Evolutionary conservation across 2,329 filamentous ascomycete species (phyloP).

Genomic region (Dryadomyces sulphureus): DNA sequence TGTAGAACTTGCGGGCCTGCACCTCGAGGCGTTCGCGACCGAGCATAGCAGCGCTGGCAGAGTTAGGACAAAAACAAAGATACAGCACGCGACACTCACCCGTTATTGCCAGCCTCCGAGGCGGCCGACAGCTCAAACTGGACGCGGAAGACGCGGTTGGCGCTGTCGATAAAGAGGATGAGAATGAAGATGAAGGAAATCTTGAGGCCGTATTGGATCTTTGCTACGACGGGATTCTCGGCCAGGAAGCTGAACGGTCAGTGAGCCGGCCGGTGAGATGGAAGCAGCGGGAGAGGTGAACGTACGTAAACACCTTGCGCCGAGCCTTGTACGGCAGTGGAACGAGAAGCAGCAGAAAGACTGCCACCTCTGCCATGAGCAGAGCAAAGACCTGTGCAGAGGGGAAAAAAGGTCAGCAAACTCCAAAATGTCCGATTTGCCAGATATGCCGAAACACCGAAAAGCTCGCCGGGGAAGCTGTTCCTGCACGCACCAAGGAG

Average conservation of each 20-base stretch:
- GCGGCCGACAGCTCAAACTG: constrained; percentile 73
- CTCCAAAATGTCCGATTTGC: not conserved
- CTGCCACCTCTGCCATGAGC: constrained; percentile 66
- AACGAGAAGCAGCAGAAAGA: constrained; percentile 68
- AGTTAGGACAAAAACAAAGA: constrained; percentile 11
- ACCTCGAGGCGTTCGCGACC: constrained; percentile 95
- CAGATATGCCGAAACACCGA: not conserved
- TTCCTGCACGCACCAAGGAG: constrained; percentile 26
- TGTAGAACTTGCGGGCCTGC: constrained; percentile 99
- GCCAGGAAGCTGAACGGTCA: constrained; percentile 63
- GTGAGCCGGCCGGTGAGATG: not conserved
- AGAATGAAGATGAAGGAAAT: constrained; percentile 99
- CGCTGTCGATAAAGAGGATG: constrained; percentile 94
- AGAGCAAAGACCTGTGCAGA: constrained; percentile 64
- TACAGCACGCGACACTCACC: constrained; percentile 24
- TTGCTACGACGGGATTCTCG: constrained; percentile 69
- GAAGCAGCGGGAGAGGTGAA: constrained; percentile 5
- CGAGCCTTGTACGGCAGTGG: constrained; percentile 79
- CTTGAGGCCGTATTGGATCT: constrained; percentile 94
- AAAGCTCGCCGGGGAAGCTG: not conserved
- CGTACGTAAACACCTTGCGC: constrained; percentile 66
- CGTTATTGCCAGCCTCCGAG: constrained; percentile 39
- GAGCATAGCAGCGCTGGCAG: constrained; percentile 47
- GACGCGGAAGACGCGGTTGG: constrained; percentile 89
- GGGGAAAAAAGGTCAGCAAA: not conserved